Percentiles rank a stretch among this genome's conserved stretches.
These are phyloP conservation scores for Xylaria digitata DNA, from an alignment of 2,329 filamentous ascomycete species.

Conservation along the genomic window DNA sequence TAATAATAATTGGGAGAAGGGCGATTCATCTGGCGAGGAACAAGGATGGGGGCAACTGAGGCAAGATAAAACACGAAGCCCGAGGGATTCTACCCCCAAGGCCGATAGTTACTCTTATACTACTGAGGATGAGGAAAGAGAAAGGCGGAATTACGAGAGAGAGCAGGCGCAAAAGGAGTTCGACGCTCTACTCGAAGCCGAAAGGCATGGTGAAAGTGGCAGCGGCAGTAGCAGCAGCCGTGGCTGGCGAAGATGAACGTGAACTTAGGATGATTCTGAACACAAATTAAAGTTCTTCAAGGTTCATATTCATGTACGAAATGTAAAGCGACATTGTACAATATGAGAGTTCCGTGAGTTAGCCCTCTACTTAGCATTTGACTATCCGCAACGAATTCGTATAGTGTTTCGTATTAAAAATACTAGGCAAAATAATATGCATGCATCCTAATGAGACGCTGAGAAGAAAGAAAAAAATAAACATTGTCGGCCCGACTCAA, in stretches of 20 bases:
- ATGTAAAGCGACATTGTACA: constrained; percentile 5
- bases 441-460: neutral
- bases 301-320: constrained; percentile 19
- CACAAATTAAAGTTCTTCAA: neutral
- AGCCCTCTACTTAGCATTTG: neutral
- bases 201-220: constrained; percentile 47
- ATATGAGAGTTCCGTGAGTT: constrained; percentile 11
- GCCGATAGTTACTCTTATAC: constrained; percentile 53
- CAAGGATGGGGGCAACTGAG: constrained; percentile 45
- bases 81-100: constrained; percentile 37
- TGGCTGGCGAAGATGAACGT: constrained; percentile 27
- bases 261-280: neutral
- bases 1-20: constrained; percentile 38
- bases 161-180: constrained; percentile 63
- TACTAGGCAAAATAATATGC: constrained; percentile 9
- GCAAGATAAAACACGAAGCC: constrained; percentile 43
- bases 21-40: constrained; percentile 48
- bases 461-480: neutral
- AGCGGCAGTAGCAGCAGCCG: constrained; percentile 17
- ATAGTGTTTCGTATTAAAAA: constrained; percentile 9
- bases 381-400: neutral
- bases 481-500: neutral
- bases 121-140: constrained; percentile 53
- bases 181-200: constrained; percentile 60
- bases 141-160: constrained; percentile 53